Evolutionary conservation across 1,284 basidiomycete genomes (phyloP).

Genomic region (Meripilus lineatus): DNA sequence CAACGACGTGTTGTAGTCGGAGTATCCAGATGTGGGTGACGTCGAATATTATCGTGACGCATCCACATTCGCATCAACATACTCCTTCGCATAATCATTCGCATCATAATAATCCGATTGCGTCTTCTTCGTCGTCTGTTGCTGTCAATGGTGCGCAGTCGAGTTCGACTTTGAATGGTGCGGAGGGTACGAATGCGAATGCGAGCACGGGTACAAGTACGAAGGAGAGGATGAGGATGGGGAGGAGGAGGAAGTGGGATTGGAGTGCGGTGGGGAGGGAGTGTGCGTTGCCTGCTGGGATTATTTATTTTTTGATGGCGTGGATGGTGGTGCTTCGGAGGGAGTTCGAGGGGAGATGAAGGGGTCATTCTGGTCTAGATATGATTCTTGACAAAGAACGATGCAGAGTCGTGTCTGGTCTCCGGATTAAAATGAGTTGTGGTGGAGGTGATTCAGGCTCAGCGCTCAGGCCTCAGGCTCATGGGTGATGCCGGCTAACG

Average conservation of each 20-base stretch:
- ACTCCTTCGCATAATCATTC: constrained; percentile 4
- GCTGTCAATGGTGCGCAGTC: too few species aligned
- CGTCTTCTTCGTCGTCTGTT: constrained; percentile 1
- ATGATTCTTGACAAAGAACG: too few species aligned
- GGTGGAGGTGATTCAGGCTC: too few species aligned
- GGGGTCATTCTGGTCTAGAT: too few species aligned
- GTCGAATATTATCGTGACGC: constrained; percentile 52
- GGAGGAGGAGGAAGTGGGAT: constrained; percentile 61
- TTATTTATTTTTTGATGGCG: constrained; percentile 74
- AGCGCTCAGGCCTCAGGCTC: too few species aligned
- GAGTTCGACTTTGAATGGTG: background rate
- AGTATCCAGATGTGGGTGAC: constrained; percentile 84
- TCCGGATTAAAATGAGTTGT: too few species aligned
- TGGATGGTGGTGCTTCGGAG: constrained; percentile 53
- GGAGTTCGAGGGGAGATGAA: constrained; percentile 37
- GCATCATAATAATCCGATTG: constrained; percentile 3
- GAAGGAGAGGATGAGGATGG: constrained; percentile 37
- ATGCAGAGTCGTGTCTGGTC: too few species aligned
- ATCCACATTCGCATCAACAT: constrained; percentile 9
- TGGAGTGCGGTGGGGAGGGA: constrained; percentile 63
- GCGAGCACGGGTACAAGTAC: constrained; percentile 15
- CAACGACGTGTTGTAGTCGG: constrained; percentile 71
- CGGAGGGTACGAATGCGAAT: background rate
- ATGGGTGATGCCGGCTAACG: too few species aligned
- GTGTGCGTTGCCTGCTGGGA: constrained; percentile 65